phyloP scores from a whole-genome alignment of 345 rosid species.

The Lagerstroemia speciosa region DNA sequence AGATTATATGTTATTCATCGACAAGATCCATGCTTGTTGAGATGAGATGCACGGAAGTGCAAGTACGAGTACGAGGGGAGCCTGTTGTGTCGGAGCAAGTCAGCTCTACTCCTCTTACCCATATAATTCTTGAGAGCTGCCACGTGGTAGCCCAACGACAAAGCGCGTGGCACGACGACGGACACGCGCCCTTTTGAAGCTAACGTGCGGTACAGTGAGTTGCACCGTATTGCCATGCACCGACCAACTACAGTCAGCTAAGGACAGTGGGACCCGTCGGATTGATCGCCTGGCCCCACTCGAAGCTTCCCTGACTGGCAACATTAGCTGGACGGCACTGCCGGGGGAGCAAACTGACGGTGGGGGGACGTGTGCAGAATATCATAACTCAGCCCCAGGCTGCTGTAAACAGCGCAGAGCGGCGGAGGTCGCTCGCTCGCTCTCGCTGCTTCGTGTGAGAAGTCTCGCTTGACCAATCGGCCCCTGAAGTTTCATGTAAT shows the following conservation, averaged over 20 bases:
- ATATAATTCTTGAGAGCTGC: no score
- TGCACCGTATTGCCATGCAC: background rate
- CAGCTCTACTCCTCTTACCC: no score
- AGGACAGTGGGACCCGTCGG: no score
- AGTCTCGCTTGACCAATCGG: background rate
- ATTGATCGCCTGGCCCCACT: background rate
- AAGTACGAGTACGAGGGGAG: no score
- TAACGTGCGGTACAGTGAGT: background rate
- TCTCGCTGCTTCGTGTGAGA: background rate
- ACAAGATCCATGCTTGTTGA: slow-evolving; percentile 48
- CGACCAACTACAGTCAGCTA: background rate
- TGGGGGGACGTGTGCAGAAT: background rate
- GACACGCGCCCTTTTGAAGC: background rate
- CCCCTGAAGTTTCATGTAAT: background rate
- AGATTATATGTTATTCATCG: slow-evolving; percentile 74
- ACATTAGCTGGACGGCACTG: background rate
- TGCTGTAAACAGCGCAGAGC: no score
- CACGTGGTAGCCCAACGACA: background rate
- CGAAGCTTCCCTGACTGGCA: background rate
- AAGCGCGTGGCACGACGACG: background rate
- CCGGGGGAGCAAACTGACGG: background rate
- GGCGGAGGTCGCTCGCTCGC: no score
- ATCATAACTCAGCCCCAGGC: background rate
- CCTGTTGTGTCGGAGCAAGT: no score
- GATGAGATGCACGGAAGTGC: no score